These are phyloP conservation scores for Laguncularia racemosa DNA, from an alignment of 345 rosid genomes.

Conservation along the genomic window DNA sequence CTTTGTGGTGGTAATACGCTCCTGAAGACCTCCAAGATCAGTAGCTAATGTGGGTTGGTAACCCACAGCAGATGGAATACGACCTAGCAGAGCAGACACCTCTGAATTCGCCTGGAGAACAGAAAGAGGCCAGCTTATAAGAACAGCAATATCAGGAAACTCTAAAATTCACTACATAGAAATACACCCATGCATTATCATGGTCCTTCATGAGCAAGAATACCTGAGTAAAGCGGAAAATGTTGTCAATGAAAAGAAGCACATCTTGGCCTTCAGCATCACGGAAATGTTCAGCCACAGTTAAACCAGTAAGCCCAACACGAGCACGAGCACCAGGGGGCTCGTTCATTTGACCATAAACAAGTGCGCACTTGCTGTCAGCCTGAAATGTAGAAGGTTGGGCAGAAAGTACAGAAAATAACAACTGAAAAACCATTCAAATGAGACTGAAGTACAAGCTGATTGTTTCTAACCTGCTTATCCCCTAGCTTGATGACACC, in stretches of 20 bases:
- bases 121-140: not conserved
- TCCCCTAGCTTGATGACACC: conserved; percentile 53
- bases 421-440: not conserved
- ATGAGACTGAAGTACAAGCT: not conserved
- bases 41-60: conserved; percentile 98
- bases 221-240: conserved; percentile 52
- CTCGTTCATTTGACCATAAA: conserved; percentile 54
- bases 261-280: conserved; percentile 56
- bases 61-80: conserved; percentile 99
- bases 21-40: conserved; percentile 99
- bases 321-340: conserved; percentile 60
- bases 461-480: conserved; percentile 17
- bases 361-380: conserved; percentile 50
- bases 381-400: conserved; percentile 11
- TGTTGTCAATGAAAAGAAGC: conserved; percentile 49
- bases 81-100: conserved; percentile 98
- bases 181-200: too few species aligned
- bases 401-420: not conserved
- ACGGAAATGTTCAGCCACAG: conserved; percentile 51
- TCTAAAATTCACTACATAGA: not conserved
- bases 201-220: not conserved
- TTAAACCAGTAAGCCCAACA: conserved; percentile 53
- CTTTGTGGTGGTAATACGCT: conserved; percentile 98
- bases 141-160: not conserved
- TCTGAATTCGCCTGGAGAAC: conserved; percentile 84